Evolutionary conservation across 192 early-diverging fungal genomes (phyloP), one percentile per base, ranked within the genome.

Genomic region (Chytriomyces sp.): DNA sequence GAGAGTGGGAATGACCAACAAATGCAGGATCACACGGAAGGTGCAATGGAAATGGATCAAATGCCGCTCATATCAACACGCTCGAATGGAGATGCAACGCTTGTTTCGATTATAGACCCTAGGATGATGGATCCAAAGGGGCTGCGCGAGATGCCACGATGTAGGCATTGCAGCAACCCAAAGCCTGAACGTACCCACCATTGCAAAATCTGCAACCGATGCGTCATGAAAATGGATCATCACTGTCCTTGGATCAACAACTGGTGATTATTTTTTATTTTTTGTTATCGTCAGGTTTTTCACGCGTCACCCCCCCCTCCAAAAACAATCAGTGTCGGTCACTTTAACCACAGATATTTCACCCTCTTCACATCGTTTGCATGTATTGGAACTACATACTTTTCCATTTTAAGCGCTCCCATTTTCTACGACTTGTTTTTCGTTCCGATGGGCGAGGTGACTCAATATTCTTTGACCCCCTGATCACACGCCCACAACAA

Each of bases 281-380:
- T 43, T 10, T 20, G 0, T 35, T 10, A 28, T 9, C 23, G 47
- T 60, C 57, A n/a, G 57, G 57, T 2, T 59, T 59, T 59, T 16
- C 20, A 16, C 20, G 20, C 16, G 16, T 59, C 1, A 16, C 57
- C 57, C 18, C 3, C 20, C 57, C 49, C 50, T 63, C 18, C 76
- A 35, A 59, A 68, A 24, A 20, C 60, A 13, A 10, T 49, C 68
- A 82, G 84, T 75, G 87, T 88, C 5, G 87, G 87, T 9, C 72
- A 79, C 65, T 43, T 79, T 67, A 88, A 88, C 71, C 85, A 88
- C 63, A 81, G 84, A 13, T 88, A 88, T 75, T 88, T 88, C 67
- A 83, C 81, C 73, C 77, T 86, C 50, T 86, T 88, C 63, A 80
- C 86, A 13, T 50, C 80, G 50, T 85, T 83, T 67, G 67, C 84